phyloP scores from a whole-genome alignment of 1,284 basidiomycete genomes.

The Fistulina hepatica region DNA sequence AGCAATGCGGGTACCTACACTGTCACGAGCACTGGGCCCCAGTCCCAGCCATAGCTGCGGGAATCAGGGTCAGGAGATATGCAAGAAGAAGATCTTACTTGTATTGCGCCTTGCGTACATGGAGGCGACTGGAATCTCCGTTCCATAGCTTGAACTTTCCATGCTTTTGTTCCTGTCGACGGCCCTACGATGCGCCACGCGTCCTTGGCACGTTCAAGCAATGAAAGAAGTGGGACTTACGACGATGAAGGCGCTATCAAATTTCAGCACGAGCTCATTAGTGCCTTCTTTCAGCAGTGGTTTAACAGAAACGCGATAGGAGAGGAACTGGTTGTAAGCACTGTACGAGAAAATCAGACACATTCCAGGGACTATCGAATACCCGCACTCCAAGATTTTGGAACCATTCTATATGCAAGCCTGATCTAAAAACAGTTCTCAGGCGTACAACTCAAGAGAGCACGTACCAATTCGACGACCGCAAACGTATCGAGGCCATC shows the following conservation, averaged over 20 bases:
- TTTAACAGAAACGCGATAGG: slow-evolving; percentile 53
- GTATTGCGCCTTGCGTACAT: slow-evolving; percentile 85
- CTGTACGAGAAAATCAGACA: slow-evolving; percentile 23
- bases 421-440: not conserved
- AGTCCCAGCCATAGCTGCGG: slow-evolving; percentile 72
- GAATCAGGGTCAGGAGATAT: not conserved
- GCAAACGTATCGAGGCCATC: slow-evolving; percentile 87
- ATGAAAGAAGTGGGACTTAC: slow-evolving; percentile 21
- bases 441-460: slow-evolving; percentile 19
- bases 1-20: slow-evolving; percentile 16
- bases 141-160: slow-evolving; percentile 67
- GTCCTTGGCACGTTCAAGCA: no score
- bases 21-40: slow-evolving; percentile 76
- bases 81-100: slow-evolving; percentile 37
- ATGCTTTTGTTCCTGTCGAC: slow-evolving; percentile 51
- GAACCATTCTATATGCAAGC: slow-evolving; percentile 48
- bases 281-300: slow-evolving; percentile 38
- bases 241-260: slow-evolving; percentile 67
- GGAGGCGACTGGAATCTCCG: slow-evolving; percentile 76
- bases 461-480: slow-evolving; percentile 46
- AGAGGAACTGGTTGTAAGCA: slow-evolving; percentile 70
- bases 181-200: no score
- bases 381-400: slow-evolving; percentile 47
- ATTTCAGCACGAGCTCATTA: slow-evolving; percentile 63
- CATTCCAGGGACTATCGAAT: not conserved